Evolutionary conservation across 2,329 filamentous ascomycete genomes (phyloP).

Genomic region (Ophidiomyces ophidiicola): DNA sequence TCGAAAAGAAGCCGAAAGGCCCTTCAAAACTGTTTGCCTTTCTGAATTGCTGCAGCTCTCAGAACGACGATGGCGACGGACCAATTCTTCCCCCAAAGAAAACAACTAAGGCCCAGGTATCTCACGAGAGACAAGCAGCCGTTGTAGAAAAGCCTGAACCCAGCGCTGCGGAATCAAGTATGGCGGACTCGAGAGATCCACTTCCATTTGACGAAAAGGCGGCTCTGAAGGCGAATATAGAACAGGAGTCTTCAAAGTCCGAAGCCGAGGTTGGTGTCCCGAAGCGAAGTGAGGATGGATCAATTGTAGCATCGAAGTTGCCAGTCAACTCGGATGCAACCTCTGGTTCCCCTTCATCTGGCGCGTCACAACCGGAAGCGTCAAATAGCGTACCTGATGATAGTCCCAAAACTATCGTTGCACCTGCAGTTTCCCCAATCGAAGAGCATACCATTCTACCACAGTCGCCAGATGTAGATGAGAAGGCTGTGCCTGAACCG

Average conservation of each 20-base stretch:
- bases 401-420: neutral
- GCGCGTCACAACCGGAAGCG: neutral
- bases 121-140: constrained; percentile 25
- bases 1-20: constrained; percentile 32
- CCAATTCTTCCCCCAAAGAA: constrained; percentile 36
- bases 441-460: neutral
- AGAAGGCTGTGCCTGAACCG: constrained; percentile 52
- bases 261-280: neutral
- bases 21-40: constrained; percentile 35
- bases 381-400: neutral
- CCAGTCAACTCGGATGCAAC: neutral
- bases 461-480: constrained; percentile 16
- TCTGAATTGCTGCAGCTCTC: constrained; percentile 38
- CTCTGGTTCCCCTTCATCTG: neutral
- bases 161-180: constrained; percentile 30
- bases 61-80: constrained; percentile 35
- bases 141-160: constrained; percentile 28
- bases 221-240: constrained; percentile 22
- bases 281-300: neutral
- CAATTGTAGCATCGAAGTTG: neutral
- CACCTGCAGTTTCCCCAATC: neutral
- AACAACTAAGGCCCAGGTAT: constrained; percentile 30
- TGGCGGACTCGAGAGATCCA: constrained; percentile 29
- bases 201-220: constrained; percentile 30
- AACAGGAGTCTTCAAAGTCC: constrained; percentile 19